Base-by-base conservation (phyloP, 108 stramenopile species). In the Nitzschia sp. region DNA sequence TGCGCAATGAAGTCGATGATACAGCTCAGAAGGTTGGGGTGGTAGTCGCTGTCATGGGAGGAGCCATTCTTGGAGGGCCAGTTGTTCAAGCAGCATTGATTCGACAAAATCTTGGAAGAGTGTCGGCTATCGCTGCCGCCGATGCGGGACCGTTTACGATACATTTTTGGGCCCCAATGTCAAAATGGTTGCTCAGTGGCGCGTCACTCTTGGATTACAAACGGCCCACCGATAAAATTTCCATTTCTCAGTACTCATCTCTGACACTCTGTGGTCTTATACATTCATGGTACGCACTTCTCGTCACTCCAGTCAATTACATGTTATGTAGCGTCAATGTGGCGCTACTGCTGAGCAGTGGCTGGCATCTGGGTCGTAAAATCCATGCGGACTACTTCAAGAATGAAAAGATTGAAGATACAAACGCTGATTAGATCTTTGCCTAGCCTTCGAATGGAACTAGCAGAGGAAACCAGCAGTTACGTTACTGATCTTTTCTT, bases 341-440 rank as follows among this genome's bases (percentile, higher is more conserved):
- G 45, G 93, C 93, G 1, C 79, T 94, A 54, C 90, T 92, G 75
- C 75, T 73, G 48, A 85, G 84, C 53, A 85, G 84, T 33, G 90
- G 84, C 4, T 94, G 91, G 90, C 93, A 94, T 84, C 67, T 94
- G 52, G 89, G 89, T 31, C 76, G 93, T 46, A 94, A 94, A 68
- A 73, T 94, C 53, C 91, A 91, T 59, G 93, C 93, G 2, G 93
- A 94, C 68, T 94, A 57, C n/a, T n/a, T n/a, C n/a, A n/a, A n/a
- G n/a, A n/a, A n/a, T n/a, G n/a, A n/a, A n/a, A n/a, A n/a, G n/a
- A n/a, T n/a, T n/a, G n/a, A n/a, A n/a, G n/a, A n/a, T n/a, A n/a
- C n/a, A n/a, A n/a, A n/a, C n/a, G n/a, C n/a, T n/a, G n/a, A n/a
- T n/a, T n/a, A n/a, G n/a, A n/a, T n/a, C n/a, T n/a, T n/a, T n/a